Evolutionary conservation across 179 eudicot species (phyloP).

Genomic region (Carnegiea gigantea): DNA sequence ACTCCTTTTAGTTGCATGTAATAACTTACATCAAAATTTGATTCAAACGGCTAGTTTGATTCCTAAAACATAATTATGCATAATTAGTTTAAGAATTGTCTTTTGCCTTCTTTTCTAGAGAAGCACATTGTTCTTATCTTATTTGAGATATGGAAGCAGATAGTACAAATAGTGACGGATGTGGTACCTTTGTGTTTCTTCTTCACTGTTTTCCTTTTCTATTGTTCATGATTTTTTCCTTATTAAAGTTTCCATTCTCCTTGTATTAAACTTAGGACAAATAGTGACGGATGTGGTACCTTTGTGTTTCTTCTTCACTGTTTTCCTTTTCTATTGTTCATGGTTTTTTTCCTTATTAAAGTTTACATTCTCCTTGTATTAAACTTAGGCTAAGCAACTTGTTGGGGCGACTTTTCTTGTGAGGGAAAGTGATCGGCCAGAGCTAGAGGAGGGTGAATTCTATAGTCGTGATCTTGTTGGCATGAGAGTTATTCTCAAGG

Average conservation of each 20-base stretch:
- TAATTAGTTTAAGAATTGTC: neutral
- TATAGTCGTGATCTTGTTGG: constrained; percentile 92
- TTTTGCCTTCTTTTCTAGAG: neutral
- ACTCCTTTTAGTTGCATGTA: no score
- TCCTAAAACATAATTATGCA: no score
- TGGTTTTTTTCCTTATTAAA: neutral
- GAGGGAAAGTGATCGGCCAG: constrained; percentile 68
- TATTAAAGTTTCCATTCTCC: neutral
- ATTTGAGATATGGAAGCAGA: neutral
- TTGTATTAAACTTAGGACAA: constrained; percentile 51
- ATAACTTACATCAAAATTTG: no score
- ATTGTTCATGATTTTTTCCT: neutral
- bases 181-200: neutral
- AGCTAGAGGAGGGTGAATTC: constrained; percentile 85
- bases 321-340: neutral
- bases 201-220: neutral
- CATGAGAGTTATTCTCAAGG: constrained; percentile 85
- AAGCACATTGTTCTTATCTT: neutral
- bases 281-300: neutral
- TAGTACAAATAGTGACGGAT: neutral
- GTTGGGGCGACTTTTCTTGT: constrained; percentile 80
- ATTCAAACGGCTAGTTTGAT: no score
- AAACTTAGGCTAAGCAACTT: constrained; percentile 69
- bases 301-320: neutral
- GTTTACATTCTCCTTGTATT: neutral